Base-by-base conservation (phyloP, 345 rosid species). In the Gossypium longicalyx region DNA sequence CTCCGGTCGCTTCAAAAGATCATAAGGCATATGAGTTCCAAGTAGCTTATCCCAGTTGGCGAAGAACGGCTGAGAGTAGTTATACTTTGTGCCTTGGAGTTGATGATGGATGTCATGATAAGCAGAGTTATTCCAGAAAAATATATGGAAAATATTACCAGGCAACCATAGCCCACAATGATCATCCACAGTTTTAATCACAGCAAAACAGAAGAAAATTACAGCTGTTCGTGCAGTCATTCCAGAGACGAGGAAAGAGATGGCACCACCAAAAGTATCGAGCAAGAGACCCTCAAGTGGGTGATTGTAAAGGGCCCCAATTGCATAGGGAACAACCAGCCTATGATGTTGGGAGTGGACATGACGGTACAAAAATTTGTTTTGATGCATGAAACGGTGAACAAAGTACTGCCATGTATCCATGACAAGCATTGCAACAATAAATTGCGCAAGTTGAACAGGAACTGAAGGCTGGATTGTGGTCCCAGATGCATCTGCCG, bases 31-130 rank as follows among this genome's bases (percentile, higher is more conserved):
- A 75, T 90, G 82, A 77, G 92, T 91, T 70, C 97, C 92, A 20
- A 89, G 83, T 19, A 89, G 72, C 80, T 80, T 88, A 78, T 91
- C 93, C 93, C 93, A 89, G 48, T 88, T 81, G 66, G 92, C 79
- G 82, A 91, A 91, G 83, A 91, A 89, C 10, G 97, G 93, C 78
- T 91, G 97, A 63, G 97, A 87, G 75, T 88, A 89, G 73, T 91
- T 91, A 81, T 77, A 88, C 82, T 89, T 91, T 3, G 85, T 81
- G 67, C 92, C 93, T 41, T 81, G 91, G 52, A 88, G 86, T 74
- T 88, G 97, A 81, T 88, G 97, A 58, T 89, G 93, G 74, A 89
- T 78, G 80, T 89, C 97, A 16, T 91, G 92, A 73, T 85, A 90
- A 25, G 92, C 92, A 41, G 86, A 83, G 82, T 90, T 88, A 79